phyloP scores from a whole-genome alignment of 2,329 filamentous ascomycete genomes.

The Gnomoniopsis sp. region DNA sequence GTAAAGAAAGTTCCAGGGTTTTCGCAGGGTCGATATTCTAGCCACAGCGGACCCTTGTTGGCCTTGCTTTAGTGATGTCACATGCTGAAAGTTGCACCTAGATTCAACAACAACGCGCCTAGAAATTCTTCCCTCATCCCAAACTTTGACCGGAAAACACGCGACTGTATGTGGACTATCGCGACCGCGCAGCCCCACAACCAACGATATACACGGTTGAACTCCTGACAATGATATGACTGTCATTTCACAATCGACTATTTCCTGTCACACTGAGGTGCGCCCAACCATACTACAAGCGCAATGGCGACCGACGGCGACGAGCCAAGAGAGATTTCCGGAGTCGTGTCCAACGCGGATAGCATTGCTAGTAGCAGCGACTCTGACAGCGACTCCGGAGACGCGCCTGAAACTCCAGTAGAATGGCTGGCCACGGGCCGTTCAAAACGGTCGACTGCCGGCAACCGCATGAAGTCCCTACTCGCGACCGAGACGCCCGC shows the following conservation, averaged over 20 bases:
- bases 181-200: neutral
- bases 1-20: neutral
- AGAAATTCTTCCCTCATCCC: neutral
- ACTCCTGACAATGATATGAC: neutral
- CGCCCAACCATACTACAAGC: neutral
- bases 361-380: constrained; percentile 35
- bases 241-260: neutral
- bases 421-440: constrained; percentile 74
- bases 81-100: constrained; percentile 7
- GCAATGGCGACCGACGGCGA: constrained; percentile 24
- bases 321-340: constrained; percentile 19
- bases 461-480: constrained; percentile 77
- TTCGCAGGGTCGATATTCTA: neutral
- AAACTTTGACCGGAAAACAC: neutral
- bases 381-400: constrained; percentile 26
- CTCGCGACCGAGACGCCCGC: constrained; percentile 67
- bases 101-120: too few species aligned
- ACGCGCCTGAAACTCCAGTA: constrained; percentile 32
- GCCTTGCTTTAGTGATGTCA: constrained; percentile 11
- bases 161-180: neutral
- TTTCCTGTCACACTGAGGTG: neutral
- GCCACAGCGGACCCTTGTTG: neutral
- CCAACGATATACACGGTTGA: neutral
- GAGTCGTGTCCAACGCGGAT: constrained; percentile 33
- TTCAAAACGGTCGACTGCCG: constrained; percentile 74